phyloP scores from a whole-genome alignment of 179 eudicot species.

The Silene vulgaris region DNA sequence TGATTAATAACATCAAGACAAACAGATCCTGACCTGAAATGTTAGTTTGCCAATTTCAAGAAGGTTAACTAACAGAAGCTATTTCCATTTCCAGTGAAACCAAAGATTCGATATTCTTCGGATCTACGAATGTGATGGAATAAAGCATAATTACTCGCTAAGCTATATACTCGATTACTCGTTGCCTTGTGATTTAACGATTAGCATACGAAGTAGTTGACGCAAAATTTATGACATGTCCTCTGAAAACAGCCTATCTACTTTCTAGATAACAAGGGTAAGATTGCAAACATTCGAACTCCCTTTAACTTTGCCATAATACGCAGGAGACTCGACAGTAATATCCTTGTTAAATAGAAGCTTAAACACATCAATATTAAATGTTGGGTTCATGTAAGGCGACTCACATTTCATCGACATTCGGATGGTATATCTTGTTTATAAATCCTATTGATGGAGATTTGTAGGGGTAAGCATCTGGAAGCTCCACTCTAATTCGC shows the following conservation, averaged over 20 bases:
- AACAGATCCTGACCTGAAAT: slow-evolving; percentile 65
- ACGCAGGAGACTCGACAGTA: too few relatives aligned
- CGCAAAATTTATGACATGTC: neutral
- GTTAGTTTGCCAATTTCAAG: slow-evolving; percentile 7
- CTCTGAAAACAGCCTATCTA: too few relatives aligned
- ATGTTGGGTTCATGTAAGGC: neutral
- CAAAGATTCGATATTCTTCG: neutral
- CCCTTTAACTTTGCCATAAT: too few relatives aligned
- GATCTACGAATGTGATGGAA: neutral
- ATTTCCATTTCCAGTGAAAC: too few relatives aligned
- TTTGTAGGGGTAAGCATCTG: slow-evolving; percentile 70
- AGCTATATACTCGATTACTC: neutral
- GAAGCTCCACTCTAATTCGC: slow-evolving; percentile 63
- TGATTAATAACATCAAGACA: slow-evolving; percentile 71
- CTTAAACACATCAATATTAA: neutral
- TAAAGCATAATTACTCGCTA: neutral
- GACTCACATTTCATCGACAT: slow-evolving; percentile 70
- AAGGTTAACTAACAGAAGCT: neutral
- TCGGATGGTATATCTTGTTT: slow-evolving; percentile 69
- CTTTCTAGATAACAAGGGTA: too few relatives aligned
- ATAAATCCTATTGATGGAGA: slow-evolving; percentile 70
- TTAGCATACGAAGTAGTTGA: neutral
- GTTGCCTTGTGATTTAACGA: neutral
- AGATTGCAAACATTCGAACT: too few relatives aligned
- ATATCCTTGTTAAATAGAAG: too few relatives aligned